These are phyloP conservation scores for Beta lomatogona DNA, from an alignment of 179 eudicot genomes.

Conservation along the genomic window DNA sequence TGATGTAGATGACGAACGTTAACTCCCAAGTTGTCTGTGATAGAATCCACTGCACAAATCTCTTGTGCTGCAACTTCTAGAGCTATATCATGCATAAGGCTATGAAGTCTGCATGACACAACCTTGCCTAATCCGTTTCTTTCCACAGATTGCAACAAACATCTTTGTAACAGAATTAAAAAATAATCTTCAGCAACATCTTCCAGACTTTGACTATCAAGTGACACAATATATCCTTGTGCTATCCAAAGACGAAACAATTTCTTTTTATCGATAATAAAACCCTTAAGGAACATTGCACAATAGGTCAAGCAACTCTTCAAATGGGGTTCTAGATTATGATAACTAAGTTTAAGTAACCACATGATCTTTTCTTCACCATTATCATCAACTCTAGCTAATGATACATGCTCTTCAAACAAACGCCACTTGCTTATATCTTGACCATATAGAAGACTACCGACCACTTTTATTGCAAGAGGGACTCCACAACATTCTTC, in stretches of 20 bases:
- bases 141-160: slow-evolving; percentile 1
- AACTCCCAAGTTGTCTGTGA: background rate
- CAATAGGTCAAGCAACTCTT: slow-evolving; percentile 41
- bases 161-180: background rate
- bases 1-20: slow-evolving; percentile 4
- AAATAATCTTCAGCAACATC: slow-evolving; percentile 8
- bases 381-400: background rate
- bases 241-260: slow-evolving; percentile 12
- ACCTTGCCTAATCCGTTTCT: slow-evolving; percentile 15
- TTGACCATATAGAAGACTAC: background rate
- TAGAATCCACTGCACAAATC: background rate
- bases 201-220: background rate
- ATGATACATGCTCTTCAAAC: background rate
- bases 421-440: slow-evolving; percentile 9
- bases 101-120: slow-evolving; percentile 34
- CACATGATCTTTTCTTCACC: background rate
- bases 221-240: slow-evolving; percentile 1
- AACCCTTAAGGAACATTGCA: slow-evolving; percentile 40
- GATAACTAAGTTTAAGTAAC: background rate
- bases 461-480: slow-evolving; percentile 13
- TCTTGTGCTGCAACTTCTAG: slow-evolving; percentile 15
- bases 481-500: slow-evolving; percentile 4
- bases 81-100: slow-evolving; percentile 39
- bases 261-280: slow-evolving; percentile 17
- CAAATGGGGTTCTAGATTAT: slow-evolving; percentile 27